phyloP scores from a whole-genome alignment of 2,329 filamentous ascomycete genomes.

The Hyphodiscus sp. region DNA sequence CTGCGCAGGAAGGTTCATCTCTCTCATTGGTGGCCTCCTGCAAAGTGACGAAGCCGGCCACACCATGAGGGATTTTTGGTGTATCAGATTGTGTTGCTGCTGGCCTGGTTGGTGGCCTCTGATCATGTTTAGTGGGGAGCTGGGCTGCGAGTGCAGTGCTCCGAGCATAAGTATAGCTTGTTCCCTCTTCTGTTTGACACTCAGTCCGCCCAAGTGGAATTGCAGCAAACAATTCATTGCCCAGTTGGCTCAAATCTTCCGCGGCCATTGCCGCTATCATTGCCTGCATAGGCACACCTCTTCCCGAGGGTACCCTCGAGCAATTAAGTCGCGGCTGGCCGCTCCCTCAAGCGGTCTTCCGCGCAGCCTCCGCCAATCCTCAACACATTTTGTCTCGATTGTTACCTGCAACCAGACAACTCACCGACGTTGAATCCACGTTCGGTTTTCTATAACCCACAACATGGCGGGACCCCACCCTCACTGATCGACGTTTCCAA shows the following conservation, averaged over 20 bases:
- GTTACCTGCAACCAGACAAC: conserved; percentile 3
- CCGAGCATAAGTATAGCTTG: not conserved
- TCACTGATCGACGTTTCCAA: conserved; percentile 17
- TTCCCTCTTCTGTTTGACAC: not conserved
- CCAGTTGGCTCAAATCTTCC: conserved; percentile 13
- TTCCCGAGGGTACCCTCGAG: not conserved
- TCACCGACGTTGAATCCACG: conserved; percentile 10
- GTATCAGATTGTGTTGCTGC: too few species aligned
- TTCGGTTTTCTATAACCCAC: conserved; percentile 6
- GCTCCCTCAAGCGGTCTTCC: not conserved
- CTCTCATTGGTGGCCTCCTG: not conserved
- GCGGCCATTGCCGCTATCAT: not conserved
- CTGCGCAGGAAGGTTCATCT: not conserved
- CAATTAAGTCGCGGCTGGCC: not conserved
- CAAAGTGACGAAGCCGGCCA: not conserved
- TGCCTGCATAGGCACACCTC: not conserved
- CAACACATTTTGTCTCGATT: conserved; percentile 12
- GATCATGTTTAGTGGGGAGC: not conserved
- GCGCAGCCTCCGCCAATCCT: conserved; percentile 2
- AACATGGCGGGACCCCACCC: conserved; percentile 14
- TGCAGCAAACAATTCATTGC: not conserved
- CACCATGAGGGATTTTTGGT: too few species aligned
- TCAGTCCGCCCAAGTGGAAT: not conserved
- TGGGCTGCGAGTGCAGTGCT: not conserved
- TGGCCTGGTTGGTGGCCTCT: not conserved